phyloP scores from a whole-genome alignment of 1,284 basidiomycete genomes.

The Marasmius tenuissimus region DNA sequence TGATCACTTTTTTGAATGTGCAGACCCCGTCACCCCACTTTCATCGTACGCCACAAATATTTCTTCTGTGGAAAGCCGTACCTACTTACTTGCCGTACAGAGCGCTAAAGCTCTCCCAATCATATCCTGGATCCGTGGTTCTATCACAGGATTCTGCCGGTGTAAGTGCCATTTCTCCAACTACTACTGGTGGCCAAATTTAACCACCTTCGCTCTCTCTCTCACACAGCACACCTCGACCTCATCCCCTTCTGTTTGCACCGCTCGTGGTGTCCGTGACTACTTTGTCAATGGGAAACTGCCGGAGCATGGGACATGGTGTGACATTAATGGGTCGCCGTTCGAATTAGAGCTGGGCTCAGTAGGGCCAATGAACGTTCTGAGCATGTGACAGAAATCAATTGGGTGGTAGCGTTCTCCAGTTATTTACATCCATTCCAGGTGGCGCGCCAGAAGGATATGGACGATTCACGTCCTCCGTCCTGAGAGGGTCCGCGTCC shows the following conservation, averaged over 20 bases:
- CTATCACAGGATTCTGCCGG: conserved; percentile 14
- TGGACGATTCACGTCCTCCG: no score
- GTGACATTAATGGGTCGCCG: conserved; percentile 6
- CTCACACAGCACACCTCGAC: conserved; percentile 13
- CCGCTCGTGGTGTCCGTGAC: conserved; percentile 3
- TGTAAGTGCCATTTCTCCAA: background rate
- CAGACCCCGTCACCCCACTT: conserved; percentile 11
- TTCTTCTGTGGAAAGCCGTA: background rate
- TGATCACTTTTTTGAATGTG: background rate
- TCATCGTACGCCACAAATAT: background rate
- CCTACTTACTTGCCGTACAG: background rate
- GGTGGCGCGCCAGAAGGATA: no score
- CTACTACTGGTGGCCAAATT: no score
- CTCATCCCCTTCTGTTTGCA: conserved; percentile 13
- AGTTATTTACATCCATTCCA: no score
- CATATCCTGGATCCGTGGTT: conserved; percentile 13
- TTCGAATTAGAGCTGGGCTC: background rate
- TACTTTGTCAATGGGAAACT: conserved; percentile 17
- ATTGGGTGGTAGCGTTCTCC: no score
- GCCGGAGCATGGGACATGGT: conserved; percentile 10
- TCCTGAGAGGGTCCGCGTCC: no score
- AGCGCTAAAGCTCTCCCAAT: conserved; percentile 5
- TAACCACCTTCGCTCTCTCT: no score
- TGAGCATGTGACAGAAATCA: no score
- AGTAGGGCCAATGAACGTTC: no score